phyloP scores from a whole-genome alignment of 2,329 filamentous ascomycete genomes.

The Penicillium sp. region DNA sequence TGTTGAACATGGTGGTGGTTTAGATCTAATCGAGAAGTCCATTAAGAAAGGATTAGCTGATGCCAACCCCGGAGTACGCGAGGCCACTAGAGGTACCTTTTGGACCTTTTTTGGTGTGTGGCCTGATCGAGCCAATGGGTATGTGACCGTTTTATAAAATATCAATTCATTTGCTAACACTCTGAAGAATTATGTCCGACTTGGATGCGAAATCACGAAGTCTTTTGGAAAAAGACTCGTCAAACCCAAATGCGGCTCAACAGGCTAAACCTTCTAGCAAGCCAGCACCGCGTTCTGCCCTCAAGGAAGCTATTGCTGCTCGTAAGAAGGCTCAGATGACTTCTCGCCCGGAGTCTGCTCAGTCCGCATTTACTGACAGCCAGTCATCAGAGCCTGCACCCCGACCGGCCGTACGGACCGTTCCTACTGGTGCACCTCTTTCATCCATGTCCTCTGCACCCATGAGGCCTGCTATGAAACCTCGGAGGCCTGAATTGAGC shows the following conservation, averaged over 20 bases:
- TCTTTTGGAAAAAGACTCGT: conserved; percentile 76
- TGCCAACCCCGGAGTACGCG: conserved; percentile 84
- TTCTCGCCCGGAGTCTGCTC: conserved; percentile 59
- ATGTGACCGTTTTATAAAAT: conserved; percentile 39
- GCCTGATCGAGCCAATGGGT: conserved; percentile 74
- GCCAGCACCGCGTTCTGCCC: conserved; percentile 48
- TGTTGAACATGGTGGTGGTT: conserved; percentile 79
- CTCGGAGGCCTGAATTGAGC: conserved; percentile 38
- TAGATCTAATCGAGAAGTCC: conserved; percentile 82
- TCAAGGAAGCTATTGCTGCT: conserved; percentile 81
- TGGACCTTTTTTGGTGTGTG: conserved; percentile 81
- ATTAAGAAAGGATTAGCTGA: conserved; percentile 87
- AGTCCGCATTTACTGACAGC: conserved; percentile 51
- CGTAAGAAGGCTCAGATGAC: conserved; percentile 65
- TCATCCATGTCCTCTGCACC: conserved; percentile 60
- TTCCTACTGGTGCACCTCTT: conserved; percentile 37
- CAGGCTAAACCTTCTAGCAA: conserved; percentile 8
- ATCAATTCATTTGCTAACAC: conserved; percentile 23
- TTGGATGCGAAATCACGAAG: conserved; percentile 78
- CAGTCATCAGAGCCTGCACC: conserved; percentile 38
- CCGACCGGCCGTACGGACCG: conserved; percentile 32
- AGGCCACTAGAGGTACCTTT: conserved; percentile 80
- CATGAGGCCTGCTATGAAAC: conserved; percentile 49
- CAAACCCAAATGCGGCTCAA: conserved; percentile 59
- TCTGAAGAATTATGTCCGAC: conserved; percentile 68